Evolutionary conservation across 495 filamentous ascomycete genomes (phyloP), one percentile per base, ranked within the genome.

Genomic region (Parachaetomium inaequale): DNA sequence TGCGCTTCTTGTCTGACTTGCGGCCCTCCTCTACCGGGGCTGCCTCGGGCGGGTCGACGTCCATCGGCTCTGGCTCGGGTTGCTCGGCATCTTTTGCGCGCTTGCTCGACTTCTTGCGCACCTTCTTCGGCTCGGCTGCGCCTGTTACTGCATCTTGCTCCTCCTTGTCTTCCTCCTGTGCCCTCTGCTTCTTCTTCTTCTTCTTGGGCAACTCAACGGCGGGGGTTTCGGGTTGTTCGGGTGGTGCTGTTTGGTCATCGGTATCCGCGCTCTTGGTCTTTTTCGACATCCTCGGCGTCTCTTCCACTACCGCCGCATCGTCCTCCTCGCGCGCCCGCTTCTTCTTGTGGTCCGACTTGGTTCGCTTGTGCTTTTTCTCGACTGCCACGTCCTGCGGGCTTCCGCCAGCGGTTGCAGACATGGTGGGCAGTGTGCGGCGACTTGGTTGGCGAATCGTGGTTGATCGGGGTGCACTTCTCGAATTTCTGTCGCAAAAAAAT

Each of bases 321-420:
- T 74, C 73, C 7, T 75, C 63, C n/a, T 79, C 77, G 11, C 72
- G 67, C 36, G 72, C 61, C 58, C 79, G 76, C 68, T 81, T 81
- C 61, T 78, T 79, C 63, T 73, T 75, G 47, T 70, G 63, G 38
- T 69, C 72, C 2, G 63, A 64, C 52, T 74, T 74, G 15, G 63
- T 64, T 8, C 67, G 63, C 55, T 73, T 75, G 63, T 63, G 65
- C 62, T 74, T 76, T 63, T 74, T 78, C 25, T 75, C 70, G 51
- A 53, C 58, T 23, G 43, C 43, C 53, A 51, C 62, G 28, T 34
- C 38, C 10, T 38, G 63, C 58, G 62, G 42, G 23, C 32, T 51
- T 43, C 62, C 61, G 23, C 49, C 54, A 11, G 51, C 57, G 19
- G 62, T 21, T 19, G 66, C 34, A 49, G 68, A 65, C 70, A 72